Conservation (phyloP, 352 stramenopile species). For the Globisporangium megalacanthum region DNA sequence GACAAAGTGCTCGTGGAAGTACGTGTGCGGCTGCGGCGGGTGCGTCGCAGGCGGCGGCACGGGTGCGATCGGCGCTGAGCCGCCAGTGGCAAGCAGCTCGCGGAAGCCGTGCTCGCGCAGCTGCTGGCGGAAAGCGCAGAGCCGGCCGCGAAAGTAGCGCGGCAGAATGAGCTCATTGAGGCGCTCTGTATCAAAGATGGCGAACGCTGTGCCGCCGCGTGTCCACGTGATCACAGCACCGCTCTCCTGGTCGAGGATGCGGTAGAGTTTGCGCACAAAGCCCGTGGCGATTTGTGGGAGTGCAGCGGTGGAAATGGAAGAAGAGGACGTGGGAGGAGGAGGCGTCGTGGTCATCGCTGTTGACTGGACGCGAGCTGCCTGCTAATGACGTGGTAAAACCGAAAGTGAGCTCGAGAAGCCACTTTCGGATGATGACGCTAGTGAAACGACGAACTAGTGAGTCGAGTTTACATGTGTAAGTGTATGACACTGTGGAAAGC, state of each 20-base stretch:
- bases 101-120: conserved; percentile 62
- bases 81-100: conserved; percentile 11
- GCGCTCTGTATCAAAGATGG: conserved; percentile 37
- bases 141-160: conserved; percentile 59
- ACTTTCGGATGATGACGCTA: too few relatives aligned
- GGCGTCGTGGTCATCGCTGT: not conserved
- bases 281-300: conserved; percentile 46
- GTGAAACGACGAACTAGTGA: too few relatives aligned
- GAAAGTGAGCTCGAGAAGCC: conserved; percentile 3
- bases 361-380: not conserved
- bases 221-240: conserved; percentile 55
- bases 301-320: not conserved
- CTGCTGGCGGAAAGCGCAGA: conserved; percentile 65
- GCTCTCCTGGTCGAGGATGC: conserved; percentile 60
- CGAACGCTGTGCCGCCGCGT: conserved; percentile 41
- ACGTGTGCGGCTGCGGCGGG: conserved; percentile 13
- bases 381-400: conserved; percentile 12
- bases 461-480: too few relatives aligned
- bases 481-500: too few relatives aligned
- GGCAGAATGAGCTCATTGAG: conserved; percentile 48
- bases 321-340: too few relatives aligned
- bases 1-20: conserved; percentile 38
- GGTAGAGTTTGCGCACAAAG: conserved; percentile 76
- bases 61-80: conserved; percentile 3
- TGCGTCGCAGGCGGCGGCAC: not conserved